Evolutionary conservation across 2,329 filamentous ascomycete genomes (phyloP), one percentile per base, ranked within the genome.

Genomic region (Colletotrichum musae): DNA sequence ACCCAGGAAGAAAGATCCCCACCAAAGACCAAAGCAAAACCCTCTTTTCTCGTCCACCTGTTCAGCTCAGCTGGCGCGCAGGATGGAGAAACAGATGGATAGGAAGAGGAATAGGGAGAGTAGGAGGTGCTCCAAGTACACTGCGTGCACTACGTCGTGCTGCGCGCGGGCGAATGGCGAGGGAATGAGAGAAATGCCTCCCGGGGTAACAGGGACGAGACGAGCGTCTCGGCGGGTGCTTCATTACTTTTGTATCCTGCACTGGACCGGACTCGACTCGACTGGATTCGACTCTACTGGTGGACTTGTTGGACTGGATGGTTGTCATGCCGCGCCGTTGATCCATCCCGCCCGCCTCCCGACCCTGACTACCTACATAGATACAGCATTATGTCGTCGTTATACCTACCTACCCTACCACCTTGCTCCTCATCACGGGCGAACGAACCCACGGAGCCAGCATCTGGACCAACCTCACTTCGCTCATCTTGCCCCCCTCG

Each of bases 161-260:
- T 60, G 32, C 47, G 41, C 16, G 61, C 61, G 43, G 39, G 39
- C 62, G 51, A 45, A 59, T 64, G 59, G 54, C 62, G 64, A 68
- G 53, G 53, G 53, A 53, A 65, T 41, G 53, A 58, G 53, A 58
- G 64, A 50, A 64, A 39, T 47, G 53, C 53, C 53, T 59, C 48
- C 54, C 48, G 59, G 60, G 53, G 45, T 47, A 65, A 45, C 28
- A 60, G 54, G 26, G 43, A 56, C 64, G 65, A 63, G 50, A 68
- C 39, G 65, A 48, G 47, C 21, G 58, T 68, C 67, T 54, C 69
- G 71, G 57, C 70, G 68, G 65, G 65, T 70, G 60, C 63, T 50
- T 67, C 58, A 51, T 61, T 45, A 67, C 60, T 43, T 60, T 72
- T 70, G 71, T 65, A 68, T 66, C 58, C 51, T 69, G 67, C 53